Conservation (phyloP, 1,284 basidiomycete genomes). For the Baeospora myosura region DNA sequence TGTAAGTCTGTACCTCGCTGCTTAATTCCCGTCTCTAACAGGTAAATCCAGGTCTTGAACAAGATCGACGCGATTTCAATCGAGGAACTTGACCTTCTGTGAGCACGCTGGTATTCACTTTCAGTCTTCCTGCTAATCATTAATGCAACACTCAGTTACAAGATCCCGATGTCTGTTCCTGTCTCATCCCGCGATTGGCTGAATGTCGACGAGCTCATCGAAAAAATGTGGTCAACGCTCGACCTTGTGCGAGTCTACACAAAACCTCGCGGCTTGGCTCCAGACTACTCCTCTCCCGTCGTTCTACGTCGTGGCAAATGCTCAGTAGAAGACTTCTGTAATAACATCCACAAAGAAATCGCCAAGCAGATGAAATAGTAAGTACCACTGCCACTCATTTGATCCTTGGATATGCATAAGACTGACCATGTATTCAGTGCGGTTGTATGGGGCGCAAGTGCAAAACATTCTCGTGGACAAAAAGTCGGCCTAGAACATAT, state of each 20-base stretch:
- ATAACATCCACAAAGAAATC: constrained; percentile 85
- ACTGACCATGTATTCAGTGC: constrained; percentile 46
- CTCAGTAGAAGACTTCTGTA: constrained; percentile 89
- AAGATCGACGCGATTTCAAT: constrained; percentile 98
- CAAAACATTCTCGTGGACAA: constrained; percentile 94
- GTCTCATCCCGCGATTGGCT: constrained; percentile 92
- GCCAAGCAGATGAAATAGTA: constrained; percentile 90
- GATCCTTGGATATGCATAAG: constrained; percentile 1
- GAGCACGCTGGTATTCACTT: constrained; percentile 20
- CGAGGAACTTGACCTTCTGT: constrained; percentile 95
- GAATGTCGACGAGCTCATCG: constrained; percentile 92
- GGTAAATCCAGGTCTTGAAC: constrained; percentile 63
- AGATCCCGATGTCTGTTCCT: constrained; percentile 93
- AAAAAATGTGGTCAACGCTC: constrained; percentile 86
- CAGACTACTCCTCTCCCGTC: constrained; percentile 81
- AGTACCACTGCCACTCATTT: constrained; percentile 20
- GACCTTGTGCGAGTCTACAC: constrained; percentile 92
- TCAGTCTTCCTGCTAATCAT: constrained; percentile 4
- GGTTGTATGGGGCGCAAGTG: constrained; percentile 89
- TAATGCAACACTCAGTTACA: constrained; percentile 44
- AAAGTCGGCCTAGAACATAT: constrained; percentile 90
- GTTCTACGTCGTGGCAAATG: constrained; percentile 74
- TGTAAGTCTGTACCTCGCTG: constrained; percentile 37
- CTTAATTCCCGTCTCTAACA: neutral
- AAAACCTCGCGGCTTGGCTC: constrained; percentile 85